These are phyloP conservation scores for Heliocybe sulcata DNA, from an alignment of 1,284 basidiomycete genomes.

Conservation along the genomic window DNA sequence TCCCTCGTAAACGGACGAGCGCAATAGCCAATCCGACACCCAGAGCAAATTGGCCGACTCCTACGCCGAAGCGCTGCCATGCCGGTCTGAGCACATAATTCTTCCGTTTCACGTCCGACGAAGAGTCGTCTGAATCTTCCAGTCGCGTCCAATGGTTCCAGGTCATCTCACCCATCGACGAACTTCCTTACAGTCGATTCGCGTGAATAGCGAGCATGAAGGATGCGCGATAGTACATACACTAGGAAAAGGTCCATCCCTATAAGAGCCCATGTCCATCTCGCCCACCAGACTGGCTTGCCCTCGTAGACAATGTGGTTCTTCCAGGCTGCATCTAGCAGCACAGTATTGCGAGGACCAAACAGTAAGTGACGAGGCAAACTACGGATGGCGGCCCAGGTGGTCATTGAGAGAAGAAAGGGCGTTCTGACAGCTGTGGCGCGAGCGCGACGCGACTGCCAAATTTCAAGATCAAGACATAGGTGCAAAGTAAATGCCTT, in stretches of 20 bases:
- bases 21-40: conserved; percentile 25
- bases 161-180: conserved; percentile 26
- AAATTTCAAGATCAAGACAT: too few relatives aligned
- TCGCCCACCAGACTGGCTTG: conserved; percentile 26
- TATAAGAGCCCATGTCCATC: conserved; percentile 26
- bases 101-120: conserved; percentile 8
- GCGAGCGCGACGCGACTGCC: too few relatives aligned
- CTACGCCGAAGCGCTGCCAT: conserved; percentile 28
- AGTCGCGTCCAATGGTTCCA: conserved; percentile 30
- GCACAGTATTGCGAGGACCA: not conserved
- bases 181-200: conserved; percentile 13
- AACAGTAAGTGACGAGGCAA: not conserved
- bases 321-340: not conserved
- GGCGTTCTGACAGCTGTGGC: not conserved
- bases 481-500: too few relatives aligned
- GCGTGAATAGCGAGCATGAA: not conserved
- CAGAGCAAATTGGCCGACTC: conserved; percentile 21
- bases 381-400: not conserved
- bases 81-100: conserved; percentile 24
- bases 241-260: conserved; percentile 25
- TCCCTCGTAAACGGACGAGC: conserved; percentile 26
- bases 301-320: conserved; percentile 19
- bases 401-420: not conserved
- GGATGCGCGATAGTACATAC: conserved; percentile 16
- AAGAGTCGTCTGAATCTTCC: conserved; percentile 12